A percentile compares a stretch with the other conserved stretches of the same genome.
phyloP scores from a whole-genome alignment of 1,139 yeast species.

The Meyerozyma sp. region DNA sequence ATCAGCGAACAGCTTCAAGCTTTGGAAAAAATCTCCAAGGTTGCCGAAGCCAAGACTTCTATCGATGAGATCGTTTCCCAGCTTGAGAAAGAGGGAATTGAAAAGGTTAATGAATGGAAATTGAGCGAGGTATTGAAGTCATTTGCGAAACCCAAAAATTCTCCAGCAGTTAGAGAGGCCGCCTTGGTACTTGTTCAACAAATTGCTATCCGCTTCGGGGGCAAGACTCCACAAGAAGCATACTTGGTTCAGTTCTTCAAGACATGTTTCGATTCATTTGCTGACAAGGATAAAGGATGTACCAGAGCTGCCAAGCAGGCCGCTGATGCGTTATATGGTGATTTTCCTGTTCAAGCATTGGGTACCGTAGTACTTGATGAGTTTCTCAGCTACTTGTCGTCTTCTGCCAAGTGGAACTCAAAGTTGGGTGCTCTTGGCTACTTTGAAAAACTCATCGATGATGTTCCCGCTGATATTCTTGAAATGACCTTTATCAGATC shows the following conservation, averaged over 20 bases:
- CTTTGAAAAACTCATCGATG: constrained; percentile 69
- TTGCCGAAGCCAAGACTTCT: constrained; percentile 62
- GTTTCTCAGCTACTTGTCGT: constrained; percentile 57
- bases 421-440: constrained; percentile 74
- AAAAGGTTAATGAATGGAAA: constrained; percentile 65
- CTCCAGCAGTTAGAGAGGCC: constrained; percentile 71
- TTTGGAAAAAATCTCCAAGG: constrained; percentile 51
- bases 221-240: constrained; percentile 70
- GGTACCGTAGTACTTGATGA: constrained; percentile 63
- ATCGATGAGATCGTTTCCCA: constrained; percentile 51
- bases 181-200: constrained; percentile 64
- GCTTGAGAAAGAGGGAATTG: constrained; percentile 27
- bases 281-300: constrained; percentile 86
- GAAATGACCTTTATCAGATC: constrained; percentile 75
- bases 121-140: constrained; percentile 57
- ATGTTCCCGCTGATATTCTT: constrained; percentile 79
- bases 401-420: constrained; percentile 92
- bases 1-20: constrained; percentile 53
- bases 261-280: constrained; percentile 56
- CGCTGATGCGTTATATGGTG: constrained; percentile 59
- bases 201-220: constrained; percentile 61
- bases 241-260: constrained; percentile 56
- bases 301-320: constrained; percentile 76
- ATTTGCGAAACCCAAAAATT: constrained; percentile 67
- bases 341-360: constrained; percentile 76